Conservation (phyloP, 352 stramenopile species). For the Pythium aphanidermatum region DNA sequence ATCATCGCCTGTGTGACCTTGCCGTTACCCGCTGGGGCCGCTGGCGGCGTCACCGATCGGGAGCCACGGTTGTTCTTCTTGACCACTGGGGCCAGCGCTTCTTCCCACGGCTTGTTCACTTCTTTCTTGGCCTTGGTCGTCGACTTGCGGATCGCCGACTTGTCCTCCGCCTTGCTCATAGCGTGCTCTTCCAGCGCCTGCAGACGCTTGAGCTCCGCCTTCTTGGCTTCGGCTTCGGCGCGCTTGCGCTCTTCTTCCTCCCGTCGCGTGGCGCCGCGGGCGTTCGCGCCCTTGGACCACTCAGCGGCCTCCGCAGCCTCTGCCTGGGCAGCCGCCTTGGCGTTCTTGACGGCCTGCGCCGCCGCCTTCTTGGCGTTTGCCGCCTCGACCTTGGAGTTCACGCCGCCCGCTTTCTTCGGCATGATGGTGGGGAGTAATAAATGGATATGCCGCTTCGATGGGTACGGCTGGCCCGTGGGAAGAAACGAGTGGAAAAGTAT, state of each 20-base stretch:
- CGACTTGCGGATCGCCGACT: constrained; percentile 40
- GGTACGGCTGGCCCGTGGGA: constrained; percentile 11
- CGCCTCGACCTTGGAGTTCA: constrained; percentile 72
- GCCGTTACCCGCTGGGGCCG: constrained; percentile 15
- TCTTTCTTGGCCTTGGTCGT: constrained; percentile 65
- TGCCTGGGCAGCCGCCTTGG: constrained; percentile 33
- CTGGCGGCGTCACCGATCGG: constrained; percentile 20
- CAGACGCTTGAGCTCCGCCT: constrained; percentile 66
- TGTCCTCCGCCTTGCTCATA: constrained; percentile 45
- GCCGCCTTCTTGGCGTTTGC: constrained; percentile 66
- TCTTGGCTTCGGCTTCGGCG: constrained; percentile 53
- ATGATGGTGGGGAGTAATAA: constrained; percentile 17
- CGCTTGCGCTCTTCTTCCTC: constrained; percentile 62
- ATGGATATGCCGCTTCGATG: constrained; percentile 1
- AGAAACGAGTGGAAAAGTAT: constrained; percentile 10
- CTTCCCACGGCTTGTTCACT: constrained; percentile 59
- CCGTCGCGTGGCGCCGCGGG: constrained; percentile 29
- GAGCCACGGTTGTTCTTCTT: constrained; percentile 72
- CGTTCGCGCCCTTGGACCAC: constrained; percentile 52
- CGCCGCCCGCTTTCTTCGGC: constrained; percentile 40
- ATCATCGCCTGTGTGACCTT: constrained; percentile 61
- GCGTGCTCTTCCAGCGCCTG: constrained; percentile 59
- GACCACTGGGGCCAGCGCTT: constrained; percentile 41
- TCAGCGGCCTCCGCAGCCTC: constrained; percentile 42
- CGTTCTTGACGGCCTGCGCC: constrained; percentile 48